A percentile compares a stretch with the other conserved stretches of the same genome.
These are phyloP conservation scores for Chaetomiaceae sp. DNA, from an alignment of 2,329 filamentous ascomycete species.

Conservation along the genomic window DNA sequence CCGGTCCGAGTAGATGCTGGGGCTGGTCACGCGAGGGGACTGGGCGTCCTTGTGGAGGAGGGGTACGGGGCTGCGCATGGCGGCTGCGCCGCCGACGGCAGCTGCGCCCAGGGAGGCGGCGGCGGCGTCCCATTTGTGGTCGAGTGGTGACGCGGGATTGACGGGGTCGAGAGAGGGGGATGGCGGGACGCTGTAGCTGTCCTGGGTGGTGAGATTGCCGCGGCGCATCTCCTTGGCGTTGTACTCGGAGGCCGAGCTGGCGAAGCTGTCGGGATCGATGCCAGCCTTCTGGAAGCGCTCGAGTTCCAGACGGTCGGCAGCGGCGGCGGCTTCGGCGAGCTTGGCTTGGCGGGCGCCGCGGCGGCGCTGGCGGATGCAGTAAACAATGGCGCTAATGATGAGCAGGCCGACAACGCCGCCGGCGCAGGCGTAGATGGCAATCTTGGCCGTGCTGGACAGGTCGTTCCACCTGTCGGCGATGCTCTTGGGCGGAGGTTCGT, in stretches of 20 bases:
- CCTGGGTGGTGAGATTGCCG: constrained; percentile 26
- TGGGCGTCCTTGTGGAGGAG: constrained; percentile 26
- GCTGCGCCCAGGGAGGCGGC: constrained; percentile 18
- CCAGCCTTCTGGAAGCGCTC: constrained; percentile 46
- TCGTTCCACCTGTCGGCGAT: constrained; percentile 50
- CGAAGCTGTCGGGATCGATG: constrained; percentile 44
- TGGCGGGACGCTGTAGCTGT: constrained; percentile 32
- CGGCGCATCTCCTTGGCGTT: constrained; percentile 32
- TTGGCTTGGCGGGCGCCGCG: constrained; percentile 48
- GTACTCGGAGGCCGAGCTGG: constrained; percentile 35
- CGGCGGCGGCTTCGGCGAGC: constrained; percentile 39
- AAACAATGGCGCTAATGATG: constrained; percentile 41
- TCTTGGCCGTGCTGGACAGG: constrained; percentile 46
- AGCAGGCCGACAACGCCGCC: constrained; percentile 42
- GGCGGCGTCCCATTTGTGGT: constrained; percentile 29
- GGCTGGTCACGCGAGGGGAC: constrained; percentile 23
- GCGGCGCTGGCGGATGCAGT: constrained; percentile 52
- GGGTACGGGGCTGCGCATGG: constrained; percentile 27
- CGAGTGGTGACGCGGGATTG: constrained; percentile 23
- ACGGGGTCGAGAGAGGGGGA: constrained; percentile 19
- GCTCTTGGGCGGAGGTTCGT: constrained; percentile 35
- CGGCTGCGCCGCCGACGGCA: constrained; percentile 19
- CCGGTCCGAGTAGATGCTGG: constrained; percentile 15
- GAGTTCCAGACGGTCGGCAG: constrained; percentile 47
- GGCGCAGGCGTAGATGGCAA: constrained; percentile 47